phyloP scores from a whole-genome alignment of 805 yeast species.

The Ogataea paraovalis region DNA sequence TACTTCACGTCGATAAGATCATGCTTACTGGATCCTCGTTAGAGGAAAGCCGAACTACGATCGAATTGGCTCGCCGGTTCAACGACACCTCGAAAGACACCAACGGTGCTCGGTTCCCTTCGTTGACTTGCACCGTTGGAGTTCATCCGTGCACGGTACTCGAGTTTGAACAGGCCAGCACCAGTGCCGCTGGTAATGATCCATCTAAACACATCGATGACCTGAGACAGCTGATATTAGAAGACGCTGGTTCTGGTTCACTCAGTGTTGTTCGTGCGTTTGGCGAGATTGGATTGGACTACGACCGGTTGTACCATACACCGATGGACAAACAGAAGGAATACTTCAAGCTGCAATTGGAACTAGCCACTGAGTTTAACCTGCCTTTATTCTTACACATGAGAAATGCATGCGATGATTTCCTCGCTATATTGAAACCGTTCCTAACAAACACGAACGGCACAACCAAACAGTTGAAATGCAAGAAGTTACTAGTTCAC shows the following conservation, averaged over 20 bases:
- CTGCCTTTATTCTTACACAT: conserved; percentile 88
- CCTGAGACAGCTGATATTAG: conserved; percentile 45
- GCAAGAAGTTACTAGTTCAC: conserved; percentile 77
- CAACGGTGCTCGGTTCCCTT: conserved; percentile 21
- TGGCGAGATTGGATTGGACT: conserved; percentile 95
- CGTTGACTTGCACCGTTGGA: conserved; percentile 72
- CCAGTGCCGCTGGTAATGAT: too few relatives aligned
- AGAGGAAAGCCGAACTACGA: conserved; percentile 58
- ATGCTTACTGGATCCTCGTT: conserved; percentile 82
- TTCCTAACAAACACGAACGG: conserved; percentile 44
- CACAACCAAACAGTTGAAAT: conserved; percentile 26
- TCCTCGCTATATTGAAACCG: conserved; percentile 58
- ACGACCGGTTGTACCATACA: conserved; percentile 81
- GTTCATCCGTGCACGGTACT: conserved; percentile 90
- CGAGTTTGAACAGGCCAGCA: conserved; percentile 38
- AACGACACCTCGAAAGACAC: neutral
- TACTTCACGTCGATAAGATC: conserved; percentile 61
- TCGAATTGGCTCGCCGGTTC: conserved; percentile 42
- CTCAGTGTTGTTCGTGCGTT: conserved; percentile 70
- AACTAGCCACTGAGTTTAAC: conserved; percentile 51
- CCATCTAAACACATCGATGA: conserved; percentile 43
- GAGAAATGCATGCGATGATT: conserved; percentile 82
- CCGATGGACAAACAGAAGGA: conserved; percentile 59
- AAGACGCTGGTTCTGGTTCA: too few relatives aligned
- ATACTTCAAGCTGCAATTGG: conserved; percentile 72